Conservation (phyloP, 345 rosid genomes). For the Syzygium jambos region DNA sequence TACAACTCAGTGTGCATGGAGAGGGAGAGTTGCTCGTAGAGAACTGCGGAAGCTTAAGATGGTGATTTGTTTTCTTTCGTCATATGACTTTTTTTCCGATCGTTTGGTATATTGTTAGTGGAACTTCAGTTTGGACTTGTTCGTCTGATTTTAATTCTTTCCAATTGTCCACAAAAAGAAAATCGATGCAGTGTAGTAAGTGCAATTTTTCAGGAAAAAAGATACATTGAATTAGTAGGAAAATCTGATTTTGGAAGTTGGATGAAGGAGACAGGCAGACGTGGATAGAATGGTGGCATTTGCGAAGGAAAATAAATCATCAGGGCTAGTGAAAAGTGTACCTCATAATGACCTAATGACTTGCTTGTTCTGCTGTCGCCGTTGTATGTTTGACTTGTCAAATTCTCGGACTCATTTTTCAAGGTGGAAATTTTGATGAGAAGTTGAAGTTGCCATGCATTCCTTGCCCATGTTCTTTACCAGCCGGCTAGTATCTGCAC, state of each 20-base stretch:
- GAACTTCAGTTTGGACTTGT: not conserved
- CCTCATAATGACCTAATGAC: not conserved
- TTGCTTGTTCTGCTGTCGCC: not conserved
- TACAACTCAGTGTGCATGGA: constrained; percentile 89
- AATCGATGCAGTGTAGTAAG: not conserved
- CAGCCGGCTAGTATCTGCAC: not conserved
- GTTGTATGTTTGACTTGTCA: not conserved
- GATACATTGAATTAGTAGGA: not conserved
- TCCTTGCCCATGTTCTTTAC: not conserved
- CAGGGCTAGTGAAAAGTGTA: not conserved
- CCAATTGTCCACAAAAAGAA: not conserved
- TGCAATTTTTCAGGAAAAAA: not conserved
- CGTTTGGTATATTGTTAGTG: not conserved
- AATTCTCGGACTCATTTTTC: not conserved
- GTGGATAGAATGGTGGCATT: not conserved
- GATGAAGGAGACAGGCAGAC: not conserved
- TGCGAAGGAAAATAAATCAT: not conserved
- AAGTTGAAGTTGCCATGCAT: not conserved
- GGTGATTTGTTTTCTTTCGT: constrained; percentile 34
- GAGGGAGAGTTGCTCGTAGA: constrained; percentile 85
- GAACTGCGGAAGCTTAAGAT: constrained; percentile 90
- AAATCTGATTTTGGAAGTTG: not conserved
- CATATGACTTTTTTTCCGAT: not conserved
- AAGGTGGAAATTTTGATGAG: not conserved
- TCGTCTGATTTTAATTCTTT: not conserved